Percentiles rank a stretch among this genome's conserved stretches.
Conservation (phyloP, 768 basidiomycete genomes). For the Tricholoma flavovirens region DNA sequence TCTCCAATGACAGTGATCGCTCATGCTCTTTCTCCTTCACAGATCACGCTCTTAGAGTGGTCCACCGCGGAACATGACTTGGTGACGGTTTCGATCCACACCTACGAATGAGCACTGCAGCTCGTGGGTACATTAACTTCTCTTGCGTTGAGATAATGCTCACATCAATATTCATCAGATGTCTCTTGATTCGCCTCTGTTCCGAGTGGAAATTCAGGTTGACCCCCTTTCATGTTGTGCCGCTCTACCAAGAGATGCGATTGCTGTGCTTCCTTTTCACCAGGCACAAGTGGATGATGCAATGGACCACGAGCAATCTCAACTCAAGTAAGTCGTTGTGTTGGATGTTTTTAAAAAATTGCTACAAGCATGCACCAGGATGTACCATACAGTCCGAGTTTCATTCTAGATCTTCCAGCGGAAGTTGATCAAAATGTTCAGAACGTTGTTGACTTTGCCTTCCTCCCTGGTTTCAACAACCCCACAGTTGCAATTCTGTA, state of each 20-base stretch:
- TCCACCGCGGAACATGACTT: constrained; percentile 74
- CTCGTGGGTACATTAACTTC: constrained; percentile 42
- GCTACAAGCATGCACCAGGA: constrained; percentile 41
- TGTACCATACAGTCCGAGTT: constrained; percentile 91
- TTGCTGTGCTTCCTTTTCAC: constrained; percentile 90
- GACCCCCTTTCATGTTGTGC: constrained; percentile 88
- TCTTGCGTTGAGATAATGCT: constrained; percentile 3
- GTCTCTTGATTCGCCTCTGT: constrained; percentile 61
- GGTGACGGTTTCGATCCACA: constrained; percentile 93
- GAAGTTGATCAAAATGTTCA: constrained; percentile 74
- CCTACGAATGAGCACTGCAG: constrained; percentile 92
- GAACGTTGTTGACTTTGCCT: constrained; percentile 83
- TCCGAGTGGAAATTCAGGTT: constrained; percentile 63
- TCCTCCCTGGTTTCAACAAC: constrained; percentile 92
- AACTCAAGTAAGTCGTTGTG: constrained; percentile 41
- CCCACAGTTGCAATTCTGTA: constrained; percentile 90
- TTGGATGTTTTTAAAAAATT: neutral
- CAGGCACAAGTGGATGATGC: constrained; percentile 78
- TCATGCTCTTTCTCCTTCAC: constrained; percentile 1
- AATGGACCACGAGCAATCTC: constrained; percentile 63
- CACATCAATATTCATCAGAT: constrained; percentile 34
- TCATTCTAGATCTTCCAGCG: constrained; percentile 73
- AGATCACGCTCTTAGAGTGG: constrained; percentile 97
- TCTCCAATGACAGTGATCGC: neutral
- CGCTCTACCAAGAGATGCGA: constrained; percentile 81